Evolutionary conservation across 495 filamentous ascomycete species (phyloP), one percentile per base, ranked within the genome.

Genomic region (Amniculicola lignicola): DNA sequence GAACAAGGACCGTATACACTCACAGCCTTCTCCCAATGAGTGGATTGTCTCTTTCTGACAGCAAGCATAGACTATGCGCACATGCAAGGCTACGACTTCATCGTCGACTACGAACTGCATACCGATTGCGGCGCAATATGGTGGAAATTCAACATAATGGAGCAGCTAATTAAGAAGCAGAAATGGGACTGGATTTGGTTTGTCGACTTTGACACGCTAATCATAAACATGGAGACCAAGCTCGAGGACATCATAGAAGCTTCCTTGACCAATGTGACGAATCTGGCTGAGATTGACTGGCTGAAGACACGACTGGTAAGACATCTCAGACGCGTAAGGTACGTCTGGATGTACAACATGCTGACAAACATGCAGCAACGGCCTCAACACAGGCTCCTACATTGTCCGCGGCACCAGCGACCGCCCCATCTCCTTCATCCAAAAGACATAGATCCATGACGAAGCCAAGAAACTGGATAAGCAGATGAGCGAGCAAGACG

Each of bases 111-210:
- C 56, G 62, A 63, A 46, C 40, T 46, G 2, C 62, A 61, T 39
- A 31, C 55, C 19, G 29, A 46, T 2, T 44, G 39, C 15, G 57
- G 60, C 1, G 47, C 43, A 5, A 54, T 47, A n/a, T 67, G 52
- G 45, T 55, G 61, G 47, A 69, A 67, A 37, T 53, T 54, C 52
- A 49, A 54, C 36, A 69, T 69, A 64, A 45, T 67, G 15, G 66
- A 64, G 57, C 55, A 51, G 1, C 48, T 63, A 12, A 64, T 67
- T 37, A 44, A 58, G 16, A 47, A 54, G 6, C 46, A 54, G 6
- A 46, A 59, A n/a, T 63, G 47, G 21, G 67, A 70, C 52, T 70
- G 68, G 68, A 57, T 70, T 28, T 70, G 66, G 66, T 70, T 66
- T 66, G 24, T 61, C 12, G 58, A 61, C 39, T 55, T 61, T 23